Evolutionary conservation across 2,329 filamentous ascomycete species (phyloP).

Genomic region (Arthrobotrys musiformis): DNA sequence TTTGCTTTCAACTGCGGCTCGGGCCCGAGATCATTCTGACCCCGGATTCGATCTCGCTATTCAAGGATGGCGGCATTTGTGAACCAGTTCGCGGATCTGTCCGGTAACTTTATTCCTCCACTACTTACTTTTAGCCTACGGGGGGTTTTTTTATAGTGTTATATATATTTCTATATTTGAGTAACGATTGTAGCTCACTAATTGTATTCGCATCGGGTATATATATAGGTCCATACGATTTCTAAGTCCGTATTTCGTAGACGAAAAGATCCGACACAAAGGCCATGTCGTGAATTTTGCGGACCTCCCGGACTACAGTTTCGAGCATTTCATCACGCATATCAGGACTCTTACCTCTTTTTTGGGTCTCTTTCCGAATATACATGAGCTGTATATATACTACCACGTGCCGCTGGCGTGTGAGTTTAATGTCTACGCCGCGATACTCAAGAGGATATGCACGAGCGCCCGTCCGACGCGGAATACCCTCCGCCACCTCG

Average conservation of each 20-base stretch:
- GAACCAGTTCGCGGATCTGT: conserved; percentile 7
- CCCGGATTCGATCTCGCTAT: conserved; percentile 7
- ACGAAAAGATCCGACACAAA: neutral
- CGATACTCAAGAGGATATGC: conserved; percentile 7
- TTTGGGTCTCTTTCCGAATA: neutral
- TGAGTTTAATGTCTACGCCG: conserved; percentile 4
- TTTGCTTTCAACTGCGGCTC: conserved; percentile 1
- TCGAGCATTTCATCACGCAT: neutral
- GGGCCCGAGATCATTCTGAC: neutral
- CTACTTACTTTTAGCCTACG: no score
- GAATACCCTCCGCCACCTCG: neutral
- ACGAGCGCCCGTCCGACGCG: neutral
- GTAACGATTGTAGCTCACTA: neutral
- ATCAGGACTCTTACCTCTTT: neutral
- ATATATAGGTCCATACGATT: conserved; percentile 1
- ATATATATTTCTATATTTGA: neutral
- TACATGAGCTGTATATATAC: neutral
- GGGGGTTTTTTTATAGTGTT: no score
- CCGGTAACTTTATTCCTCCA: neutral
- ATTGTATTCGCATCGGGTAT: neutral
- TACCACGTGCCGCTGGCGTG: conserved; percentile 3
- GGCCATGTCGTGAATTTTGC: conserved; percentile 6
- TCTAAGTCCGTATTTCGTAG: neutral
- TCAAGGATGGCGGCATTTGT: neutral
- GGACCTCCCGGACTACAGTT: neutral